Percentiles rank a stretch among this genome's conserved stretches.
These are phyloP conservation scores for Lachnellula hyalina DNA, from an alignment of 2,329 filamentous ascomycete genomes.

Conservation along the genomic window DNA sequence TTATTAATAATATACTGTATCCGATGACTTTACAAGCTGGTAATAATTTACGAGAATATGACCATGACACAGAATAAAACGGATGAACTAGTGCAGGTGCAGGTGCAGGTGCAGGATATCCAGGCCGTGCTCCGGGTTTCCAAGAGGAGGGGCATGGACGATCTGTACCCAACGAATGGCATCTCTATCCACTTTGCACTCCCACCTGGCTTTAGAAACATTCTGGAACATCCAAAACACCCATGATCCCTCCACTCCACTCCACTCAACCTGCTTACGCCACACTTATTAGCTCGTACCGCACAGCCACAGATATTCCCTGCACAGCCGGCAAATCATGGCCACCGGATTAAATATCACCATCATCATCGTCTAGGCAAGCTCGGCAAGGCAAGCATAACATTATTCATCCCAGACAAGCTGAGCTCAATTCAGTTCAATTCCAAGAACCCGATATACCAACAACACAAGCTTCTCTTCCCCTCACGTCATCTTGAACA, in stretches of 20 bases:
- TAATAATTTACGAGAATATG: too few relatives aligned
- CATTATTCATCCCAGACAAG: not conserved
- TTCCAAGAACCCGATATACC: not conserved
- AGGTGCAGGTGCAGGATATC: too few relatives aligned
- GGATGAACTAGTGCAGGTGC: not conserved
- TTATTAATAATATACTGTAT: too few relatives aligned
- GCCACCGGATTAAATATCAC: conserved; percentile 12
- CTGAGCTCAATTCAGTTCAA: conserved; percentile 3
- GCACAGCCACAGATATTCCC: conserved; percentile 7
- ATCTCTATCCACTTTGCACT: not conserved
- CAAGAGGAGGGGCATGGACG: not conserved
- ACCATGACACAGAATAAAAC: not conserved
- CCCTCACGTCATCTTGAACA: not conserved
- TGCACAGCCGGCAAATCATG: not conserved
- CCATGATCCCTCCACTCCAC: not conserved
- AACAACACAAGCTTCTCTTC: too few relatives aligned
- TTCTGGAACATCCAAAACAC: not conserved
- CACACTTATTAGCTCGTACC: conserved; percentile 1
- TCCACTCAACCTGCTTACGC: not conserved
- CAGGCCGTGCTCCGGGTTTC: not conserved
- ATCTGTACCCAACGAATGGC: not conserved
- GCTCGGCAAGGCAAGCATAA: too few relatives aligned
- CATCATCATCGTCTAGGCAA: conserved; percentile 1
- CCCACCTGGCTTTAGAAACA: not conserved
- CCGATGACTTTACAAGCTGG: too few relatives aligned